A percentile compares a stretch with the other conserved stretches of the same genome.
These are phyloP conservation scores for Aspergillus nanangensis DNA, from an alignment of 495 filamentous ascomycete species.

Conservation along the genomic window DNA sequence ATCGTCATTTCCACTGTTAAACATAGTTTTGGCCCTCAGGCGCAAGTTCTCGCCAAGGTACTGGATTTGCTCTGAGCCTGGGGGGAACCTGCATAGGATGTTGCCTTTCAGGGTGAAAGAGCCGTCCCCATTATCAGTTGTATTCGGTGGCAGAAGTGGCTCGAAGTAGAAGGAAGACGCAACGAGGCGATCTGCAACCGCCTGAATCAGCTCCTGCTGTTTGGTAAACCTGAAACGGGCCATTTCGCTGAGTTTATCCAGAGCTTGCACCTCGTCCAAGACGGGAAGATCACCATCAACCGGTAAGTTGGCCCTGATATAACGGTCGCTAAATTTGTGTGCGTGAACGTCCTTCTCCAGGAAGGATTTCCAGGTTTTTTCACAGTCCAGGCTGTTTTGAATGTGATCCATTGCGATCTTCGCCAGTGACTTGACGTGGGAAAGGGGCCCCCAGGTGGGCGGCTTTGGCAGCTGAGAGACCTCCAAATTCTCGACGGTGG, in stretches of 20 bases:
- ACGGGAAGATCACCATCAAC: neutral
- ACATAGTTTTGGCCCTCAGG: neutral
- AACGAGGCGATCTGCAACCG: neutral
- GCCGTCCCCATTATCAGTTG: neutral
- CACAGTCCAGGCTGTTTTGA: neutral
- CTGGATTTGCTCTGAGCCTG: neutral
- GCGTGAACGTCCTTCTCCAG: neutral
- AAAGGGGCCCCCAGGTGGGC: neutral
- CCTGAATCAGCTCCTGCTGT: neutral
- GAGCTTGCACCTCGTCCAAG: neutral
- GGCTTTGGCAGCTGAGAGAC: neutral
- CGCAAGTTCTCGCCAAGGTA: neutral
- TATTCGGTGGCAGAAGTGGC: neutral
- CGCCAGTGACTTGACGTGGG: neutral
- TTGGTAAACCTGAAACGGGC: neutral
- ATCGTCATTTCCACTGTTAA: neutral
- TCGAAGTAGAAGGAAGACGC: slow-evolving; percentile 2
- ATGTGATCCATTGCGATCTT: neutral
- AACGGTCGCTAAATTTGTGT: neutral
- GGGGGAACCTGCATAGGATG: neutral
- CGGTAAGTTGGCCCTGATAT: neutral
- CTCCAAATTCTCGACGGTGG: neutral
- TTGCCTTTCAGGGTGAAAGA: neutral
- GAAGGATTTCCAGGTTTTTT: neutral
- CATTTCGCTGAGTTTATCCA: neutral